Evolutionary conservation across 768 basidiomycete genomes (phyloP).

Genomic region (Tricholoma furcatifolium): DNA sequence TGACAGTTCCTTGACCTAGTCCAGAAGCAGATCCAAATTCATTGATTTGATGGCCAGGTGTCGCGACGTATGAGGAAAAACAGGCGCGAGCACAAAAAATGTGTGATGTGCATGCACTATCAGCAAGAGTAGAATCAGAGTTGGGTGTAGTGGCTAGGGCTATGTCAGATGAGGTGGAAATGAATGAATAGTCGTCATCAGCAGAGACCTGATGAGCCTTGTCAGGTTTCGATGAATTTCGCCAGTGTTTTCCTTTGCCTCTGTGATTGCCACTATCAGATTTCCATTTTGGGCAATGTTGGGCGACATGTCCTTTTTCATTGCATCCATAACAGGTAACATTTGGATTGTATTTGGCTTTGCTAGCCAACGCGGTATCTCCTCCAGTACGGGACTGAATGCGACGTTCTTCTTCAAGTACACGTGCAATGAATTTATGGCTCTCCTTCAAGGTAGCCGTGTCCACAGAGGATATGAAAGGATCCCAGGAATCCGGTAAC

Average conservation of each 20-base stretch:
- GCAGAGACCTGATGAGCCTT: conserved; percentile 7
- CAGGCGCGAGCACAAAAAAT: conserved; percentile 1
- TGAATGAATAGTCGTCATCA: conserved; percentile 4
- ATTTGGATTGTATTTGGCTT: conserved; percentile 14
- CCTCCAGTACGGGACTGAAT: not conserved
- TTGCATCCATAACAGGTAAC: conserved; percentile 12
- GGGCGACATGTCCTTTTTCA: conserved; percentile 8
- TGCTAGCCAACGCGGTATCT: conserved; percentile 17
- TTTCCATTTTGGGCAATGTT: conserved; percentile 5
- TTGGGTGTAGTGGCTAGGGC: not conserved
- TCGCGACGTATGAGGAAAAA: conserved; percentile 1
- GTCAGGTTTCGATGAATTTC: conserved; percentile 3
- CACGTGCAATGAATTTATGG: conserved; percentile 20
- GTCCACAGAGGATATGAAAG: conserved; percentile 23
- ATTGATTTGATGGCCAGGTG: conserved; percentile 4
- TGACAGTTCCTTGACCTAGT: not conserved
- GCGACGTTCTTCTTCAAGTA: conserved; percentile 23
- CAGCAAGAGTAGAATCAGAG: conserved; percentile 1
- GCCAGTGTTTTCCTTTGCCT: conserved; percentile 1
- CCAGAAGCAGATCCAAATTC: conserved; percentile 2
- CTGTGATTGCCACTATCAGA: not conserved
- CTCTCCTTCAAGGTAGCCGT: conserved; percentile 16
- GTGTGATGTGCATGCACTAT: conserved; percentile 6
- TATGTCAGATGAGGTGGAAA: not conserved
- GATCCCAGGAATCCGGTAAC: conserved; percentile 34